phyloP scores from a whole-genome alignment of 2,329 filamentous ascomycete genomes.

The Coniochaeta prunicola region DNA sequence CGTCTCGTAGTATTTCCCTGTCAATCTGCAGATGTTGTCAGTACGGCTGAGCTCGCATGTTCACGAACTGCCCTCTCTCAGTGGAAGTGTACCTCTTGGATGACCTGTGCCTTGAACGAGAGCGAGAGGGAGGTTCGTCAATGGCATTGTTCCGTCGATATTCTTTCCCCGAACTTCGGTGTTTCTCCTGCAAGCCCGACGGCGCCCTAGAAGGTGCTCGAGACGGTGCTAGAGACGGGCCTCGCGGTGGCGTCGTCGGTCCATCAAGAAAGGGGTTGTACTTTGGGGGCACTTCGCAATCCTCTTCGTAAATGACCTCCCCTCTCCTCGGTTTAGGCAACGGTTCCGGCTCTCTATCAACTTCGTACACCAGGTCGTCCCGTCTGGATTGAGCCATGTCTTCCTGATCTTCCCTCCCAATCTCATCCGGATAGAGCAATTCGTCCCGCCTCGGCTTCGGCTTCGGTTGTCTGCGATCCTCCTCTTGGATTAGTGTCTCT shows the following conservation, averaged over 20 bases:
- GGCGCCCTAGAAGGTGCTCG: constrained; percentile 15
- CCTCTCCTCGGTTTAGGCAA: constrained; percentile 10
- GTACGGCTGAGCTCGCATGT: background rate
- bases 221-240: constrained; percentile 12
- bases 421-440: background rate
- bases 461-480: background rate
- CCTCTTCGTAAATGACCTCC: constrained; percentile 15
- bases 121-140: constrained; percentile 13
- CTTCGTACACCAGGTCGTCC: background rate
- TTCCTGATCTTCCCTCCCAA: background rate
- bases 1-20: constrained; percentile 19
- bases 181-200: constrained; percentile 8
- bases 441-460: background rate
- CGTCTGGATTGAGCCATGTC: background rate
- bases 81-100: constrained; percentile 13
- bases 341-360: background rate
- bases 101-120: constrained; percentile 9
- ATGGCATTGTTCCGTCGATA: constrained; percentile 9
- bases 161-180: constrained; percentile 4
- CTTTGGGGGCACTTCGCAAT: constrained; percentile 11
- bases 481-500: background rate
- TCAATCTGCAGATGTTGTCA: constrained; percentile 14
- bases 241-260: constrained; percentile 15
- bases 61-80: background rate
- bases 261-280: constrained; percentile 10